Percentiles rank a stretch among this genome's conserved stretches.
Conservation (phyloP, 2,329 filamentous ascomycete genomes). For the Ramularia collo-cygni region DNA sequence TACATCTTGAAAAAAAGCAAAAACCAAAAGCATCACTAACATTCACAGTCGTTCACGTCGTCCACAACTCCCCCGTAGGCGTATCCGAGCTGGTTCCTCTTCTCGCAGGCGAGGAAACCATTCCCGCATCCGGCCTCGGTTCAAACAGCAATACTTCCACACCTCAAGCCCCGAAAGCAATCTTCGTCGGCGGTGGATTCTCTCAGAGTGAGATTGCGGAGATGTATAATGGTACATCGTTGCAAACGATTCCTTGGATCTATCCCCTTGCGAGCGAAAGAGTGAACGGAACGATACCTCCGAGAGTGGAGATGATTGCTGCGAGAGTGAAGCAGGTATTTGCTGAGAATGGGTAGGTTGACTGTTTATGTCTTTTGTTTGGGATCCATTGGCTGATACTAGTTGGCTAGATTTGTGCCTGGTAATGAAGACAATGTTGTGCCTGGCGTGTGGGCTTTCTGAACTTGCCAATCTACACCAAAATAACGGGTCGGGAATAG, state of each 20-base stretch:
- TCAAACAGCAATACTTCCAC: slow-evolving; percentile 12
- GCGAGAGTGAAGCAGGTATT: slow-evolving; percentile 9
- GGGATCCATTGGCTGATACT: neutral
- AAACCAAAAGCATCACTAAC: neutral
- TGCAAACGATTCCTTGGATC: slow-evolving; percentile 17
- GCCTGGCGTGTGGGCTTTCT: neutral
- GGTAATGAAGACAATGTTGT: slow-evolving; percentile 1
- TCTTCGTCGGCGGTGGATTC: slow-evolving; percentile 23
- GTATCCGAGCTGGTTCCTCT: slow-evolving; percentile 18
- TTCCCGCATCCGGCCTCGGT: slow-evolving; percentile 16
- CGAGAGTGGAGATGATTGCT: slow-evolving; percentile 6
- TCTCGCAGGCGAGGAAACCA: slow-evolving; percentile 12
- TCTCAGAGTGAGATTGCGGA: slow-evolving; percentile 16
- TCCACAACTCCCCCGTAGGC: slow-evolving; percentile 12
- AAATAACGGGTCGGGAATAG: too few species aligned
- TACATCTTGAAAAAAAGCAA: slow-evolving; percentile 1
- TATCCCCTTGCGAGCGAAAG: slow-evolving; percentile 12
- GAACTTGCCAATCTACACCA: neutral
- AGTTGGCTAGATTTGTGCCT: neutral
- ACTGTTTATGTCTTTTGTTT: neutral
- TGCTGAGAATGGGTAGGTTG: slow-evolving; percentile 5
- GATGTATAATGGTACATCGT: slow-evolving; percentile 10
- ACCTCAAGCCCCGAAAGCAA: slow-evolving; percentile 14
- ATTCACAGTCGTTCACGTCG: slow-evolving; percentile 20
- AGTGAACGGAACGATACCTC: slow-evolving; percentile 5